Percentiles rank a stretch among this genome's conserved stretches.
Evolutionary conservation across 345 rosid species (phyloP).

Genomic region (Melastoma malabathricum): DNA sequence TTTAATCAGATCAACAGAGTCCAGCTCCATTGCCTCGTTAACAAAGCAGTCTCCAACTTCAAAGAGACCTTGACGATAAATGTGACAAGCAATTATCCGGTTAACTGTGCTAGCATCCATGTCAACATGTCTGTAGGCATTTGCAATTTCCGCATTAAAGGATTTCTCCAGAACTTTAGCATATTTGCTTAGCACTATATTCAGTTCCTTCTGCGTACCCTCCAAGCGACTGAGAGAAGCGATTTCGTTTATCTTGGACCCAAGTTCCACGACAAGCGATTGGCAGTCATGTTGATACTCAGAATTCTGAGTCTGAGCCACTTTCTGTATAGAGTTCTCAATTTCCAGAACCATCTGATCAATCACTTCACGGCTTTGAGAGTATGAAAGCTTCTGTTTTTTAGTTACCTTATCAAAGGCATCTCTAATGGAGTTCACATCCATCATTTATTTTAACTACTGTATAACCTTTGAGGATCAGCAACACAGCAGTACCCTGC

Average conservation of each 20-base stretch:
- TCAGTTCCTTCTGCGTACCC: conserved; percentile 46
- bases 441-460: conserved; percentile 19
- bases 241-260: conserved; percentile 32
- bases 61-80: conserved; percentile 64
- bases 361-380: conserved; percentile 21
- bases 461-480: neutral
- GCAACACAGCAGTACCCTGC: conserved; percentile 1
- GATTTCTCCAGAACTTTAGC: conserved; percentile 45
- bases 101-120: conserved; percentile 37
- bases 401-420: conserved; percentile 49
- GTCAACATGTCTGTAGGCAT: conserved; percentile 56
- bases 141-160: conserved; percentile 54
- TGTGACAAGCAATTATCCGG: conserved; percentile 53
- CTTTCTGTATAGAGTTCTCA: conserved; percentile 30
- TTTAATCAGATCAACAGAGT: conserved; percentile 11
- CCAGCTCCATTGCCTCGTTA: conserved; percentile 21
- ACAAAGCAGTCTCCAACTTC: conserved; percentile 65
- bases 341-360: conserved; percentile 19
- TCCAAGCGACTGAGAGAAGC: conserved; percentile 38
- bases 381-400: conserved; percentile 49
- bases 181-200: conserved; percentile 32
- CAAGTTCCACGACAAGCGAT: conserved; percentile 32
- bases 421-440: conserved; percentile 31
- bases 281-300: conserved; percentile 17
- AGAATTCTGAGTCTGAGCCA: conserved; percentile 17